Conservation (phyloP, 192 early-diverging fungal species). For the Ambispora gerdemannii region DNA sequence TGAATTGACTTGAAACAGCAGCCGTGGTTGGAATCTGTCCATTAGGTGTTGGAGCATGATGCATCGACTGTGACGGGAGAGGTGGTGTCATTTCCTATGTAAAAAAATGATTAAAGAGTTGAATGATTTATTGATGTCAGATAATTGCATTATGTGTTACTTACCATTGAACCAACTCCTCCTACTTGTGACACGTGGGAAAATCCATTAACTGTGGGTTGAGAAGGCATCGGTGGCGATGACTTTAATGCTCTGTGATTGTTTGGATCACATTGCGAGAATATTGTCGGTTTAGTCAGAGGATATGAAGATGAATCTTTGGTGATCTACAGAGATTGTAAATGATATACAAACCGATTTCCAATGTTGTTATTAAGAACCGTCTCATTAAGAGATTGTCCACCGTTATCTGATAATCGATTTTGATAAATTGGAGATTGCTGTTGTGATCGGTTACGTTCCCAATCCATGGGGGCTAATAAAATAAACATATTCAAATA, state of each 20-base stretch:
- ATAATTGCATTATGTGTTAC: no score
- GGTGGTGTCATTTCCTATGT: no score
- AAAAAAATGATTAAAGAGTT: no score
- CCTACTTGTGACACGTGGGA: not conserved
- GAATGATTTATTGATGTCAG: no score
- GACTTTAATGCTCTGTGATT: not conserved
- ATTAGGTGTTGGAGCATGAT: not conserved
- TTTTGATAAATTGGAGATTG: not conserved
- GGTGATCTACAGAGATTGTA: no score
- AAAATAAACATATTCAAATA: not conserved
- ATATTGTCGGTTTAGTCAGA: no score
- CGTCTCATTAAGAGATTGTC: not conserved
- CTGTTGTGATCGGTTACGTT: not conserved
- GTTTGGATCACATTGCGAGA: no score
- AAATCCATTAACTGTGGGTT: not conserved
- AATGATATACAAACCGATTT: no score
- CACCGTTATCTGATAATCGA: not conserved
- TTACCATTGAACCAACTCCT: not conserved
- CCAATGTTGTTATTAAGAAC: conserved; percentile 13
- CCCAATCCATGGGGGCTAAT: conserved; percentile 19
- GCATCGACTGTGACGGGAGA: not conserved
- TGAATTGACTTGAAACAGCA: not conserved
- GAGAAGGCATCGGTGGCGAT: not conserved
- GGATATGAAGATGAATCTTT: no score
- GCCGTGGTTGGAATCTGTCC: conserved; percentile 6